phyloP scores from a whole-genome alignment of 2,329 filamentous ascomycete species.

The Fusarium cyanostomum region DNA sequence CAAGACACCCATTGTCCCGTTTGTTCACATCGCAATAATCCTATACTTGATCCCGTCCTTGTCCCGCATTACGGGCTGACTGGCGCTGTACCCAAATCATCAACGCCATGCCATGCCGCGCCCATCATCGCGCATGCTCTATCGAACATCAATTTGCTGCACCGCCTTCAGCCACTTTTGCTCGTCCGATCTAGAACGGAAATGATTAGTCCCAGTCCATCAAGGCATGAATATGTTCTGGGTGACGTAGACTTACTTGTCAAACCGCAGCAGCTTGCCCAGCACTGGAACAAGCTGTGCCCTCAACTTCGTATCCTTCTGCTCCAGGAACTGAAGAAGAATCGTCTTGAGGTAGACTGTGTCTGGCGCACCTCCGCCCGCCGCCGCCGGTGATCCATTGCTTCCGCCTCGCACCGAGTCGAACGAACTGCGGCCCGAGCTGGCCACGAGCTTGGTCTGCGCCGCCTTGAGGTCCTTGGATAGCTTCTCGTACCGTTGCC shows the following conservation, averaged over 20 bases:
- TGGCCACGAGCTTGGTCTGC: constrained; percentile 59
- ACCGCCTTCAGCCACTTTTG: constrained; percentile 88
- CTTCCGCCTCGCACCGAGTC: constrained; percentile 51
- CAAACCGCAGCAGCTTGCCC: constrained; percentile 79
- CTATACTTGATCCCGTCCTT: constrained; percentile 24
- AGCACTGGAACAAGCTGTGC: constrained; percentile 81
- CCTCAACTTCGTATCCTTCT: constrained; percentile 79
- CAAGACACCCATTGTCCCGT: background rate
- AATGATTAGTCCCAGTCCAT: background rate
- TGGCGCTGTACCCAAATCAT: constrained; percentile 19
- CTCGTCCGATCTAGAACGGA: constrained; percentile 67
- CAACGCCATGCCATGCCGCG: constrained; percentile 27
- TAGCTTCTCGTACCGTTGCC: constrained; percentile 80
- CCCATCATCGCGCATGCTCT: constrained; percentile 11
- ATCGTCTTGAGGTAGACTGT: constrained; percentile 82
- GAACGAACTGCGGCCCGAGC: constrained; percentile 55
- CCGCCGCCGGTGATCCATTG: constrained; percentile 41
- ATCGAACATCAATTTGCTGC: constrained; percentile 57
- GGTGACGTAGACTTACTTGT: constrained; percentile 66
- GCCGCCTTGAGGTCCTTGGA: constrained; percentile 70
- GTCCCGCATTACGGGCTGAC: constrained; percentile 1
- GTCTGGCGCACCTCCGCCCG: constrained; percentile 52
- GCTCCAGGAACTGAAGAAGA: constrained; percentile 81
- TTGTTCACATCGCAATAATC: constrained; percentile 24
- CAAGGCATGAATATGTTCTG: background rate